Evolutionary conservation across 805 yeast genomes (phyloP).

Genomic region (Candida suzukii): DNA sequence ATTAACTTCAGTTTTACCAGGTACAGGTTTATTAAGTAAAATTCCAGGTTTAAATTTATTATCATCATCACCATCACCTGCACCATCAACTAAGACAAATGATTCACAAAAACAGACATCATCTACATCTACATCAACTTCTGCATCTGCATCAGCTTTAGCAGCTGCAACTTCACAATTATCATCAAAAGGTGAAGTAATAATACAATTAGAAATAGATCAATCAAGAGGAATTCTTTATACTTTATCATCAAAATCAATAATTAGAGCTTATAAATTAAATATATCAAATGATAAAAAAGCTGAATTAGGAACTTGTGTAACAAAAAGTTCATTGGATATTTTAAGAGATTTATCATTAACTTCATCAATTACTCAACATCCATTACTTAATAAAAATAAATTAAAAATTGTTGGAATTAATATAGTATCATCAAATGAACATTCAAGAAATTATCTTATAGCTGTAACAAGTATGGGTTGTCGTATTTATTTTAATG

Average conservation of each 20-base stretch:
- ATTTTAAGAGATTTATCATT: constrained; percentile 41
- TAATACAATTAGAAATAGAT: constrained; percentile 66
- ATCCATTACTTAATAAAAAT: constrained; percentile 46
- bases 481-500: constrained; percentile 64
- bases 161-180: constrained; percentile 9
- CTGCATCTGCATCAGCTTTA: background rate
- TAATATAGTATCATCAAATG: constrained; percentile 52
- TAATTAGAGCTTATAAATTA: constrained; percentile 72
- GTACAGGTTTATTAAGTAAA: constrained; percentile 16
- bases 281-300: constrained; percentile 32
- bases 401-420: constrained; percentile 55
- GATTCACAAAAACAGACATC: too few relatives aligned
- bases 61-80: constrained; percentile 11
- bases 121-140: background rate
- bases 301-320: constrained; percentile 20
- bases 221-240: constrained; percentile 71
- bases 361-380: constrained; percentile 22
- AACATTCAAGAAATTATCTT: constrained; percentile 62
- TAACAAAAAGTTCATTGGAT: constrained; percentile 35
- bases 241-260: constrained; percentile 73
- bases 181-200: constrained; percentile 40
- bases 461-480: constrained; percentile 80
- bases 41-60: constrained; percentile 23
- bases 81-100: too few relatives aligned
- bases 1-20: constrained; percentile 44